Percentiles rank a stretch among this genome's conserved stretches.
phyloP scores from a whole-genome alignment of 139 green algal species.

The Tetraselmis striata region DNA sequence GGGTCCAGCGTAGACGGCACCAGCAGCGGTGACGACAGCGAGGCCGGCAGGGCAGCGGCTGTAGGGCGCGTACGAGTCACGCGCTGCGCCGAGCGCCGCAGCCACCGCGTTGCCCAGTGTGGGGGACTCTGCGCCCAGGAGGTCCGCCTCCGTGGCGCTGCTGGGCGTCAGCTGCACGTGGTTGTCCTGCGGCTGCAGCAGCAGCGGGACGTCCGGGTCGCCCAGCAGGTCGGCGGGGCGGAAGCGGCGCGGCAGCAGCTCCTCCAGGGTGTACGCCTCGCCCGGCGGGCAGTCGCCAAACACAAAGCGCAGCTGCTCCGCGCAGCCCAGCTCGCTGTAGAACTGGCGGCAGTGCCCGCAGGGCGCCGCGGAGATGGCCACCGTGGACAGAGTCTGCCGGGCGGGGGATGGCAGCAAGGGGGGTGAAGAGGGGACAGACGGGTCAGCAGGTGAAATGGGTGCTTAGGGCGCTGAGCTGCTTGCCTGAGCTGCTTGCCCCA shows the following conservation, averaged over 20 bases:
- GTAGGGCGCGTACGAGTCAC: slow-evolving; percentile 68
- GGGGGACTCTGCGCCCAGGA: not conserved
- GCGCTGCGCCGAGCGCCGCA: not conserved
- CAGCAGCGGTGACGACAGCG: slow-evolving; percentile 39
- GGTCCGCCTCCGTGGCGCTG: not conserved
- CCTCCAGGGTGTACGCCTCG: slow-evolving; percentile 35
- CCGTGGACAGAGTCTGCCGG: slow-evolving; percentile 28
- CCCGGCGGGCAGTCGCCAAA: slow-evolving; percentile 31
- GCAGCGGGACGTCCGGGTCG: slow-evolving; percentile 41
- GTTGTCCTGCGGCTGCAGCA: slow-evolving; percentile 66
- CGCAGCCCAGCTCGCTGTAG: slow-evolving; percentile 61
- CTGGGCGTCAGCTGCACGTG: slow-evolving; percentile 23
- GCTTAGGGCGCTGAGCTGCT: not conserved
- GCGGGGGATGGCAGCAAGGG: not conserved
- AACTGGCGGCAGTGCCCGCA: slow-evolving; percentile 88
- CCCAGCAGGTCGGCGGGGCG: slow-evolving; percentile 58
- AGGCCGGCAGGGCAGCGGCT: slow-evolving; percentile 62
- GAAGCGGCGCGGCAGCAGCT: slow-evolving; percentile 71
- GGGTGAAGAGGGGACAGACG: not conserved
- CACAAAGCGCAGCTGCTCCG: slow-evolving; percentile 52
- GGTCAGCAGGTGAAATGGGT: not conserved
- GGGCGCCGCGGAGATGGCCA: slow-evolving; percentile 68
- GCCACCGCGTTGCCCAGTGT: not conserved
- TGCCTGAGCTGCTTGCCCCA: too few relatives aligned
- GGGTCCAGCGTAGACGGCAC: slow-evolving; percentile 50